A percentile compares a stretch with the other conserved stretches of the same genome.
Evolutionary conservation across 306 rosid species (phyloP).

Genomic region (Rosa lucieae): DNA sequence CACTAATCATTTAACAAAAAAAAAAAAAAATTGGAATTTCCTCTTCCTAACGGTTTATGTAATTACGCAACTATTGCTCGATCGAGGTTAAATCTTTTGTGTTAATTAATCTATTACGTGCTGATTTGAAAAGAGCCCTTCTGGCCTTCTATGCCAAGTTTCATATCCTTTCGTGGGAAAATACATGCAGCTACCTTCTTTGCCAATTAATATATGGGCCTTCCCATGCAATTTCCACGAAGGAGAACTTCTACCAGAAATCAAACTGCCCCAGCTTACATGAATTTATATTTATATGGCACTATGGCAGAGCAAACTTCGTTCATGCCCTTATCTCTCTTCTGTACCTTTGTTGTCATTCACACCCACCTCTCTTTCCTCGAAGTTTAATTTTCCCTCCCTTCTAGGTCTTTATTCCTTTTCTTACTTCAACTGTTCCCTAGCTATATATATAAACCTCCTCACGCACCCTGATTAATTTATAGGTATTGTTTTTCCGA

Average conservation of each 20-base stretch:
- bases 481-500: background rate
- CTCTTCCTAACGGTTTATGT: background rate
- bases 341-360: conserved; percentile 23
- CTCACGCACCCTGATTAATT: background rate
- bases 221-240: conserved; percentile 64
- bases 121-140: background rate
- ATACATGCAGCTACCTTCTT: background rate
- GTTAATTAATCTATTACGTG: background rate
- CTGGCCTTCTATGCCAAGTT: background rate
- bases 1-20: too few relatives aligned
- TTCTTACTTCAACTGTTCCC: background rate
- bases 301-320: conserved; percentile 4
- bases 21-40: background rate
- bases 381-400: conserved; percentile 13
- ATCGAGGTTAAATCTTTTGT: background rate
- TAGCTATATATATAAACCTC: background rate
- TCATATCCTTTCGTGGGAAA: background rate
- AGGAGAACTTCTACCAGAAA: conserved; percentile 24
- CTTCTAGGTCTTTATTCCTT: background rate
- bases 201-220: conserved; percentile 18
- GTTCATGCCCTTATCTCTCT: conserved; percentile 9
- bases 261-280: conserved; percentile 3
- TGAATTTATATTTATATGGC: background rate
- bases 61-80: background rate
- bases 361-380: conserved; percentile 27